A percentile compares a stretch with the other conserved stretches of the same genome.
phyloP scores from a whole-genome alignment of 78 protist genomes.

The Protostelium mycophagum region DNA sequence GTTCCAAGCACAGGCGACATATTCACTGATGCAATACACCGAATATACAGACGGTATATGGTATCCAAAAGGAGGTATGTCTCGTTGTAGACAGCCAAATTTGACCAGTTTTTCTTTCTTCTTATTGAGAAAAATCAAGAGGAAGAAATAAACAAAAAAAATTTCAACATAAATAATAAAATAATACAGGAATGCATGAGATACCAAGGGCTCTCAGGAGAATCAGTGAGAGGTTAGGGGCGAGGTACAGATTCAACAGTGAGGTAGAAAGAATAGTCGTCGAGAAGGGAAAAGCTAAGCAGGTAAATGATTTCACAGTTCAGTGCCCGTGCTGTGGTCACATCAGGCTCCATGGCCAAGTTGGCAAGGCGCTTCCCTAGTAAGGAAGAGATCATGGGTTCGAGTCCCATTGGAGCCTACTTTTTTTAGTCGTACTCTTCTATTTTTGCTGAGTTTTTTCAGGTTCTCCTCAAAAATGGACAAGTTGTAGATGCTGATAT shows the following conservation, averaged over 20 bases:
- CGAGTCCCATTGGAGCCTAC: too few species aligned
- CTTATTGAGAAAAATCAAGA: neutral
- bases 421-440: too few species aligned
- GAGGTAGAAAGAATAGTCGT: neutral
- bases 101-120: neutral
- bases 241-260: neutral
- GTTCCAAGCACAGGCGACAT: constrained; percentile 22
- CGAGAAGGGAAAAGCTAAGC: neutral
- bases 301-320: too few species aligned
- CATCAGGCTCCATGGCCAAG: too few species aligned
- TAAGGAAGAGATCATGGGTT: too few species aligned
- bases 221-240: neutral
- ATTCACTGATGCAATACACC: constrained; percentile 21
- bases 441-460: too few species aligned
- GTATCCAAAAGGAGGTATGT: constrained; percentile 19
- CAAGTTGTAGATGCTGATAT: neutral
- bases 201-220: neutral
- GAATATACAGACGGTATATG: constrained; percentile 13
- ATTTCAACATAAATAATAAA: neutral
- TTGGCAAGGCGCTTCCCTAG: too few species aligned
- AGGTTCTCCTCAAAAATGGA: neutral
- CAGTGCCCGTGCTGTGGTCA: too few species aligned
- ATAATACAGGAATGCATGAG: neutral
- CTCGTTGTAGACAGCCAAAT: too few species aligned
- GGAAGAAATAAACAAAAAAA: neutral